Base-by-base conservation (phyloP, 208 protist genomes). In the Kentomonas sorsogonicus region DNA sequence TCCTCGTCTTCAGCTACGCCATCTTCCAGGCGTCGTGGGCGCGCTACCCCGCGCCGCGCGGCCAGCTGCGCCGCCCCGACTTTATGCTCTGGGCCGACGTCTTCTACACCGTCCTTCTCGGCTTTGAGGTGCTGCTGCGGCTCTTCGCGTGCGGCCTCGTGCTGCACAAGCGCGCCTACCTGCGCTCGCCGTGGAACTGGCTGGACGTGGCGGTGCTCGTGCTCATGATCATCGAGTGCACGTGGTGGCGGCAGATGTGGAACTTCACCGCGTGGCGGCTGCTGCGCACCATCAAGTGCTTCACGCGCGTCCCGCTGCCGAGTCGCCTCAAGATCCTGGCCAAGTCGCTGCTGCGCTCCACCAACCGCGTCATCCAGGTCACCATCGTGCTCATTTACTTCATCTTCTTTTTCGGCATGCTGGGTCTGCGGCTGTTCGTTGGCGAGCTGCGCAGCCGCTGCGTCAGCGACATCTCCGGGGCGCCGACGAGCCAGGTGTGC, bases 151-250 rank as follows among this genome's bases (percentile, higher is more conserved):
- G 74, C 34, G 89, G 90, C 41, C 86, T 84, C 53, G 53, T 94
- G 39, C 46, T 86, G 45, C 83, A 95, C 60, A 62, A 69, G 54
- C 79, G 87, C 46, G 69, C 83, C 18, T 97, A 88, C 62, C 71
- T 97, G 22, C 86, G 89, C 36, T 91, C 91, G n/a, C 74, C 77
- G 45, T 97, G 91, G 90, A 86, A 89, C 69, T 91, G 85, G 75
- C 68, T 97, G 22, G 94, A 97, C 67, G 80, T 77, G 39, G 86
- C 79, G n/a, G 87, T 90, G 27, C 65, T 96, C 41, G 61, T 91
- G 31, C 65, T 94, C 45, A 79, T 82, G 65, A 72, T 89, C 23
- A 57, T 92, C 44, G 74, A 77, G 46, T 94, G 87, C 62, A 89
- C 82, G 53, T 70, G 64, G 57, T 85, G 74, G 77, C 72, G 74